These are phyloP conservation scores for Alnus glutinosa DNA, from an alignment of 306 rosid species.

Conservation along the genomic window DNA sequence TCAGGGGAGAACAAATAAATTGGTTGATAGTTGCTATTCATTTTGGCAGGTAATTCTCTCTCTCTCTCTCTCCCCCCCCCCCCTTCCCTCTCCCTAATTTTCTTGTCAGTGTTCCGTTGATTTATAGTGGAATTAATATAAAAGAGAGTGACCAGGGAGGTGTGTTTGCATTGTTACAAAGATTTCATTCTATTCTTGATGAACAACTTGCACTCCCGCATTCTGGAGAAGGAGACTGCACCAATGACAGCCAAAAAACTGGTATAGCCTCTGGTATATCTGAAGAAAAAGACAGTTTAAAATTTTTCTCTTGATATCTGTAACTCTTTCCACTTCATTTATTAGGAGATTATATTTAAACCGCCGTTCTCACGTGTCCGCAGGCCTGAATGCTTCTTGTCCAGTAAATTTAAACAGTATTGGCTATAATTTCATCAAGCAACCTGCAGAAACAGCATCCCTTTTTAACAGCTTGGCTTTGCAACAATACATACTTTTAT, in stretches of 20 bases:
- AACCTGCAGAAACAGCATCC: slow-evolving; percentile 47
- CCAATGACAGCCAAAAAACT: slow-evolving; percentile 25
- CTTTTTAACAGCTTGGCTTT: slow-evolving; percentile 72
- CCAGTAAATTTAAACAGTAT: slow-evolving; percentile 52
- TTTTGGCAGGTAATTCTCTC: slow-evolving; percentile 85
- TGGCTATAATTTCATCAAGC: slow-evolving; percentile 57
- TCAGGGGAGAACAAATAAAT: slow-evolving; percentile 96
- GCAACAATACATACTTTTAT: slow-evolving; percentile 86
- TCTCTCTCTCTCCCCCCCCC: background rate
- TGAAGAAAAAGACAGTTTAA: slow-evolving; percentile 26
- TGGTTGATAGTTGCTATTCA: slow-evolving; percentile 97
- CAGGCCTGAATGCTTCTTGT: slow-evolving; percentile 37
- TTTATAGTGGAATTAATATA: slow-evolving; percentile 33
- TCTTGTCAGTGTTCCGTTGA: slow-evolving; percentile 16
- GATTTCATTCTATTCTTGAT: slow-evolving; percentile 50
- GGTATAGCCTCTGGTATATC: slow-evolving; percentile 25
- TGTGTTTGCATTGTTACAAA: slow-evolving; percentile 67
- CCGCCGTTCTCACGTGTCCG: slow-evolving; percentile 17
- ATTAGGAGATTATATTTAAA: slow-evolving; percentile 12
- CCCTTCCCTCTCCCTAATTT: slow-evolving; percentile 6
- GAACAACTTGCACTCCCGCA: slow-evolving; percentile 36
- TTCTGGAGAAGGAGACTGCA: slow-evolving; percentile 6
- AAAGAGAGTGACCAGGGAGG: slow-evolving; percentile 66
- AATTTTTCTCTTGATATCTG: slow-evolving; percentile 4
- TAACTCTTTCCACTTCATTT: slow-evolving; percentile 15